Evolutionary conservation across 1,284 basidiomycete species (phyloP).

Genomic region (Cystobasidiaceae sp.): DNA sequence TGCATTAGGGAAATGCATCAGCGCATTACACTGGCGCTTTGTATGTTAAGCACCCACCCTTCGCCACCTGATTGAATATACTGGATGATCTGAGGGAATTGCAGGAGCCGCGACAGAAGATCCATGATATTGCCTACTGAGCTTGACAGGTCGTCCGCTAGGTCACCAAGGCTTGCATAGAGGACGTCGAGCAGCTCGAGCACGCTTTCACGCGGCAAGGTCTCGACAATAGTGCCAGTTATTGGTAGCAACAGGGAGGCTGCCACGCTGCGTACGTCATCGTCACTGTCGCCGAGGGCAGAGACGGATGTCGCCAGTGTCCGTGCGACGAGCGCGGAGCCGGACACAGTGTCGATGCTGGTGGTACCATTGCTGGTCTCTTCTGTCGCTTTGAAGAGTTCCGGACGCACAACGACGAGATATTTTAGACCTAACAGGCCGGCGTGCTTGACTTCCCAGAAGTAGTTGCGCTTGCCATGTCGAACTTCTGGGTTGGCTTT

Average conservation of each 20-base stretch:
- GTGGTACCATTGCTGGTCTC: slow-evolving; percentile 28
- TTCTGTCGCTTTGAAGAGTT: slow-evolving; percentile 57
- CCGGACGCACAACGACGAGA: slow-evolving; percentile 85
- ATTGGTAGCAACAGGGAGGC: slow-evolving; percentile 87
- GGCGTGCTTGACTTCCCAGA: slow-evolving; percentile 97
- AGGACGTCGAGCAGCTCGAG: slow-evolving; percentile 74
- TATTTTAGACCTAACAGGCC: slow-evolving; percentile 95
- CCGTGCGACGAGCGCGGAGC: slow-evolving; percentile 23
- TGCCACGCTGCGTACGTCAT: slow-evolving; percentile 94
- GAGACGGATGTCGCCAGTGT: slow-evolving; percentile 12
- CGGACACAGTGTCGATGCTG: slow-evolving; percentile 37
- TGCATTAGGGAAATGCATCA: background rate
- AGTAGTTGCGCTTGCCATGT: slow-evolving; percentile 53
- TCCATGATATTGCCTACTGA: slow-evolving; percentile 98
- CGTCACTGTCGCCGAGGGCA: slow-evolving; percentile 79
- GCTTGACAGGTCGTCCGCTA: slow-evolving; percentile 95
- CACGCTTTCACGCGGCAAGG: slow-evolving; percentile 54
- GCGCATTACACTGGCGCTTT: background rate
- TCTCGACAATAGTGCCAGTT: slow-evolving; percentile 68
- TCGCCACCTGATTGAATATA: slow-evolving; percentile 62
- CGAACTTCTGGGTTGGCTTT: slow-evolving; percentile 19
- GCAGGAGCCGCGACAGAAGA: slow-evolving; percentile 76
- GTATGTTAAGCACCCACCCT: slow-evolving; percentile 55
- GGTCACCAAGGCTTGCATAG: slow-evolving; percentile 84
- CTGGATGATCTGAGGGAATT: slow-evolving; percentile 69